Conservation (phyloP, 768 basidiomycete species). For the Trametopsis cervina region DNA sequence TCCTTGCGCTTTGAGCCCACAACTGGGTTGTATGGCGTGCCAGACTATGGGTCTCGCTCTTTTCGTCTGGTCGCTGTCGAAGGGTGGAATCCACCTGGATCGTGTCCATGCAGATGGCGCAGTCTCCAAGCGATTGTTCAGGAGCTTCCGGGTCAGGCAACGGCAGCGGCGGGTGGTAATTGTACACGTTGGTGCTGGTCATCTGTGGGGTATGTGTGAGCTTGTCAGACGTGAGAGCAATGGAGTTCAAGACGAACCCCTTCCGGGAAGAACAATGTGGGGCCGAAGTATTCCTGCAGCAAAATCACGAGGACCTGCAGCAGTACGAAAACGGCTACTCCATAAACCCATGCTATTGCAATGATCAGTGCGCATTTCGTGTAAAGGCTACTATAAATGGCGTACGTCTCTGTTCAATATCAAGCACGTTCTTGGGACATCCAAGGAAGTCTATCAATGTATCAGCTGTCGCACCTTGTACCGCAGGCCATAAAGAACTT, state of each 20-base stretch:
- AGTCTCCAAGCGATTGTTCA: conserved; percentile 75
- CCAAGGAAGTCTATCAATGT: conserved; percentile 60
- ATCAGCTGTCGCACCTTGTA: too few species aligned
- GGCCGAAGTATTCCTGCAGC: conserved; percentile 71
- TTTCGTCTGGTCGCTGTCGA: conserved; percentile 24
- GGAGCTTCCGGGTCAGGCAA: conserved; percentile 67
- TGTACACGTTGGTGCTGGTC: conserved; percentile 52
- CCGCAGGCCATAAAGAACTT: conserved; percentile 30
- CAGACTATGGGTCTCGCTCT: conserved; percentile 16
- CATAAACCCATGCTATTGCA: conserved; percentile 55
- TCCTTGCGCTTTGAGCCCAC: conserved; percentile 37
- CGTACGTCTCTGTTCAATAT: conserved; percentile 68
- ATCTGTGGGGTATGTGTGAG: conserved; percentile 35
- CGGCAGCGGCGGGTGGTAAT: conserved; percentile 82
- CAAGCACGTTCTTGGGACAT: conserved; percentile 83
- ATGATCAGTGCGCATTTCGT: neutral
- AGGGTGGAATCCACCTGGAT: conserved; percentile 33
- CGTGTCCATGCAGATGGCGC: conserved; percentile 90
- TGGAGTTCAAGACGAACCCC: conserved; percentile 36
- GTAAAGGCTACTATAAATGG: conserved; percentile 6
- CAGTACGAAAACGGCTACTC: conserved; percentile 51
- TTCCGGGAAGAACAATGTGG: conserved; percentile 77
- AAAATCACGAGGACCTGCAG: conserved; percentile 56
- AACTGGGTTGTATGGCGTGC: conserved; percentile 7
- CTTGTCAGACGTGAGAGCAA: conserved; percentile 3